Conservation (phyloP, 1,284 basidiomycete species). For the Ustilago shanxiensis region DNA sequence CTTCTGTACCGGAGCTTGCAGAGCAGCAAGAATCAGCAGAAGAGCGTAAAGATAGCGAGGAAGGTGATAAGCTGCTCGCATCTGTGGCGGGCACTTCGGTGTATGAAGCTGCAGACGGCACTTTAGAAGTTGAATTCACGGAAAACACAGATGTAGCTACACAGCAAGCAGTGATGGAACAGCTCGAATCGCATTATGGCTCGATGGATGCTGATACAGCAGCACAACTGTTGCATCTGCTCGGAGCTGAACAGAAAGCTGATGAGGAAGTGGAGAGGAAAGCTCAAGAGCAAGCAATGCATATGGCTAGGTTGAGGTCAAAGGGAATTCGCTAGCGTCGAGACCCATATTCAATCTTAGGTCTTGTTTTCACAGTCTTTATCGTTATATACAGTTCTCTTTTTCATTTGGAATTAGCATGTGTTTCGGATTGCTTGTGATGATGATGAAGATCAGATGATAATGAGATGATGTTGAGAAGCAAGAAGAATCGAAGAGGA, state of each 20-base stretch:
- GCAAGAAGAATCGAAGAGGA: not conserved
- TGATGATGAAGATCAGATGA: not conserved
- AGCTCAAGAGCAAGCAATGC: slow-evolving; percentile 9
- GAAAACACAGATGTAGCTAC: slow-evolving; percentile 18
- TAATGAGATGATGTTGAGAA: no score
- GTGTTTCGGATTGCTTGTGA: not conserved
- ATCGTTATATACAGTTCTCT: no score
- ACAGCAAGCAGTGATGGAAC: slow-evolving; percentile 24
- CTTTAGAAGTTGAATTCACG: slow-evolving; percentile 28
- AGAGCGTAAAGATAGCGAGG: not conserved
- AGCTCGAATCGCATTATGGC: slow-evolving; percentile 20
- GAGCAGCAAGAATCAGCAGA: not conserved
- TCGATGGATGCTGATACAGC: slow-evolving; percentile 10
- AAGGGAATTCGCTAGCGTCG: slow-evolving; percentile 37
- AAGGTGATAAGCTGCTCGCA: slow-evolving; percentile 9
- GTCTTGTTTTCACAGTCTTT: no score
- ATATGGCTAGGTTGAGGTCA: slow-evolving; percentile 32
- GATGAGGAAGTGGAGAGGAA: slow-evolving; percentile 19
- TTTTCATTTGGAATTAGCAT: not conserved
- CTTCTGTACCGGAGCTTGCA: not conserved
- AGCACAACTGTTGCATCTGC: slow-evolving; percentile 12
- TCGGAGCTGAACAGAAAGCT: slow-evolving; percentile 14
- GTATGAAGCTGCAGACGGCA: slow-evolving; percentile 22
- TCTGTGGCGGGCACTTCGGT: slow-evolving; percentile 32
- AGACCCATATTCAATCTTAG: no score